phyloP scores from a whole-genome alignment of 1,284 basidiomycete genomes.

The Pyrrhoderma noxium region DNA sequence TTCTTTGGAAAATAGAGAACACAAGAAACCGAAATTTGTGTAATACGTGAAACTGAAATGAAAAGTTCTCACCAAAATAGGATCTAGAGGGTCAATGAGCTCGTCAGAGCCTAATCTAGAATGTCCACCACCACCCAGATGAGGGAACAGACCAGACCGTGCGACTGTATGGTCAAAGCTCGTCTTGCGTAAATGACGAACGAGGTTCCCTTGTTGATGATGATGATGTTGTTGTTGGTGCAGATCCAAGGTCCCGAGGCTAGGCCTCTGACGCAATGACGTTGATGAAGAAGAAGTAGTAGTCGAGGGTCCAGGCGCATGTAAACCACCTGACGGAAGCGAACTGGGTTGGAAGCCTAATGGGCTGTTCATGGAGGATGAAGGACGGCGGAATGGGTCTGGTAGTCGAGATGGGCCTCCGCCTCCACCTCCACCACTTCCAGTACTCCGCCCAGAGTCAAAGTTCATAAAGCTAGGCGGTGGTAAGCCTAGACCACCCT shows the following conservation, averaged over 20 bases:
- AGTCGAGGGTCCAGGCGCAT: constrained; percentile 27
- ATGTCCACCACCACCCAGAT: constrained; percentile 36
- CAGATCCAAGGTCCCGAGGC: constrained; percentile 34
- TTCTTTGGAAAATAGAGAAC: no score
- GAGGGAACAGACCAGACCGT: constrained; percentile 50
- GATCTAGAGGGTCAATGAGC: constrained; percentile 3
- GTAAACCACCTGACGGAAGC: constrained; percentile 46
- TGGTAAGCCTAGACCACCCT: constrained; percentile 21
- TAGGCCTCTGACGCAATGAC: constrained; percentile 35
- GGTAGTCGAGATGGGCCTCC: constrained; percentile 28
- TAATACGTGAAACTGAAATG: neutral
- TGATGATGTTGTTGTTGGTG: constrained; percentile 27
- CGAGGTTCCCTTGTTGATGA: constrained; percentile 17
- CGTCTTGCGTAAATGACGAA: constrained; percentile 79
- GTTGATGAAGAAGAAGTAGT: neutral
- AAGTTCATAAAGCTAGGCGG: neutral
- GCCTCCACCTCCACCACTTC: constrained; percentile 3
- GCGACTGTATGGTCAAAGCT: constrained; percentile 87
- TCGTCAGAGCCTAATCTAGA: constrained; percentile 8
- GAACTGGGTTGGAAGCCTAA: constrained; percentile 55
- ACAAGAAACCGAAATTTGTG: no score
- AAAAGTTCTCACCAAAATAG: constrained; percentile 15
- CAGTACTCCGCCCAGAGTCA: neutral
- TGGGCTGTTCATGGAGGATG: constrained; percentile 44
- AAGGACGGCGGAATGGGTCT: constrained; percentile 33